A percentile compares a stretch with the other conserved stretches of the same genome.
These are phyloP conservation scores for Kuraishia cidri DNA, from an alignment of 805 yeast species.

Conservation along the genomic window DNA sequence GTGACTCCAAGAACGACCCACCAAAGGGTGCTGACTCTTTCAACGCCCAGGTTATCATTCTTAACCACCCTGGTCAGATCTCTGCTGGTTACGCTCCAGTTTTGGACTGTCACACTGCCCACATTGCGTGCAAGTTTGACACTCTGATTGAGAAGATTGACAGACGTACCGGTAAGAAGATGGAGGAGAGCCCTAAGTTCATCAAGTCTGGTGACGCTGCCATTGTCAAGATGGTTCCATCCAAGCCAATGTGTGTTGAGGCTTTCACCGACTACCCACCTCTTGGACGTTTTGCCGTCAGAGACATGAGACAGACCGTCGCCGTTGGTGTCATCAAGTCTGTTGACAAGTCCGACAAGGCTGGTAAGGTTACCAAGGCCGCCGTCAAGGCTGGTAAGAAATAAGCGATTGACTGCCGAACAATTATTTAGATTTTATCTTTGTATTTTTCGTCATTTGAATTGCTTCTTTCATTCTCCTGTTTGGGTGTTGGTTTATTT, in stretches of 20 bases:
- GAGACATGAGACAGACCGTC: slow-evolving; percentile 99
- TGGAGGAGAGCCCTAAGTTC: slow-evolving; percentile 86
- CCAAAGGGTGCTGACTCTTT: slow-evolving; percentile 73
- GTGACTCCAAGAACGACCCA: slow-evolving; percentile 87
- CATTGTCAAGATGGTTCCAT: slow-evolving; percentile 79
- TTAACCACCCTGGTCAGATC: slow-evolving; percentile 91
- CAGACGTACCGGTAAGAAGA: slow-evolving; percentile 88
- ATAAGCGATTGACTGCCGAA: slow-evolving; percentile 26
- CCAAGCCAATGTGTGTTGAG: slow-evolving; percentile 94
- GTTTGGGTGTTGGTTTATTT: background rate
- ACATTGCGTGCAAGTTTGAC: slow-evolving; percentile 84
- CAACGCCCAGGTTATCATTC: slow-evolving; percentile 80
- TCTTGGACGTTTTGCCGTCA: slow-evolving; percentile 96
- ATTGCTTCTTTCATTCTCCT: background rate
- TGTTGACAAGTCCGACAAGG: slow-evolving; percentile 79
- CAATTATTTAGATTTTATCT: slow-evolving; percentile 5
- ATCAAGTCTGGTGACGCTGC: slow-evolving; percentile 97
- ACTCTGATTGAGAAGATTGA: slow-evolving; percentile 70
- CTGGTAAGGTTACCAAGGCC: slow-evolving; percentile 96
- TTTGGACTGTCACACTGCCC: slow-evolving; percentile 88
- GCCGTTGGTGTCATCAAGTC: slow-evolving; percentile 99
- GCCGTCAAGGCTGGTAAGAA: slow-evolving; percentile 78
- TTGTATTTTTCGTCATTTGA: slow-evolving; percentile 2
- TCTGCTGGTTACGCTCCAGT: slow-evolving; percentile 90
- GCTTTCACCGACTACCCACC: slow-evolving; percentile 93